Evolutionary conservation across 371 early-diverging fungal species (phyloP), one percentile per base, ranked within the genome.

Genomic region (Fennellomyces sp.): DNA sequence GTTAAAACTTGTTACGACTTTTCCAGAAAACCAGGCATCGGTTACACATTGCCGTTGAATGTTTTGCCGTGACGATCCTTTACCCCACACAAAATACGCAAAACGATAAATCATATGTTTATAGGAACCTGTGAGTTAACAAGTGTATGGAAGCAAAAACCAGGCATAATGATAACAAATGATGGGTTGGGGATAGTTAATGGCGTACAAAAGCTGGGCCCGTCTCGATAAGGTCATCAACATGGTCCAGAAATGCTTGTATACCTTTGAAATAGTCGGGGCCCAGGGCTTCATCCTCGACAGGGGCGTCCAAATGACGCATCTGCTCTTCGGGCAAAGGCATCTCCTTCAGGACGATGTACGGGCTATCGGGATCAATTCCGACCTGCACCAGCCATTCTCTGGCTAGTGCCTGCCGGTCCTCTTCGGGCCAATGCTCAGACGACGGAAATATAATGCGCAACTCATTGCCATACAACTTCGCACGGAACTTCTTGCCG

Each of bases 191-290:
- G n/a, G n/a, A n/a, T n/a, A n/a, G 0, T 17, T 45, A 23, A 23
- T 21, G 45, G 23, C 51, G 51, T 30, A 28, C 47, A 61, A 75
- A 75, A 12, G 71, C 65, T 29, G 77, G 64, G 1, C 73, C 65
- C 2, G 58, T 58, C 36, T 76, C 73, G 52, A 80, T 75, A 39
- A 80, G 47, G 36, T 71, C 66, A 69, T 80, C 80, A 3, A 76
- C 74, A 31, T 71, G 73, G 58, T 76, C 75, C 25, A 80, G 42
- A 60, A 80, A 80, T 51, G 60, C 47, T 36, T 75, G 80, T 10
- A 80, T 62, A n/a, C 76, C 70, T 63, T 65, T 65, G 53, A 80
- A 76, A 47, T 79, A 75, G 15, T 75, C 79, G 25, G 73, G 79
- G 7, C 75, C 75, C 13, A 78, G 36, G 5, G 51, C 41, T 21